These are phyloP conservation scores for Daldinia loculata DNA, from an alignment of 495 filamentous ascomycete genomes.

Conservation along the genomic window DNA sequence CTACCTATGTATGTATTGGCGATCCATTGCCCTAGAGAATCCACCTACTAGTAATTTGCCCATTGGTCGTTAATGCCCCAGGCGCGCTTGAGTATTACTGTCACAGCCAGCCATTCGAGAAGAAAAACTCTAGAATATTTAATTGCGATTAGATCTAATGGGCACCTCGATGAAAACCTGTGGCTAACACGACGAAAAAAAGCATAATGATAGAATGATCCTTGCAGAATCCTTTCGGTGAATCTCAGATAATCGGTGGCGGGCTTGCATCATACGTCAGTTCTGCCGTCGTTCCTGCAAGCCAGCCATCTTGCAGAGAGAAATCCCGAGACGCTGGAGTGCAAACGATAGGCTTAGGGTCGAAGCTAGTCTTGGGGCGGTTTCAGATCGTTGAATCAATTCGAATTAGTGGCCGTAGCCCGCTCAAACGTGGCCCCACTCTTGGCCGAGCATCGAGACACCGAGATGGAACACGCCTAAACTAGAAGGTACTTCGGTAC, in stretches of 20 bases:
- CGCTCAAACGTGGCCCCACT: neutral
- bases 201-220: constrained; percentile 2
- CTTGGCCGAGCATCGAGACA: constrained; percentile 6
- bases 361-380: constrained; percentile 11
- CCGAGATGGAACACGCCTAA: neutral
- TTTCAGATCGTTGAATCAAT: constrained; percentile 31
- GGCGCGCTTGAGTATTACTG: neutral
- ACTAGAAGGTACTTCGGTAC: neutral
- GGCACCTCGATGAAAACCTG: neutral
- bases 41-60: neutral
- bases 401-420: neutral
- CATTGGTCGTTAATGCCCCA: constrained; percentile 12
- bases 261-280: neutral
- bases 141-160: neutral
- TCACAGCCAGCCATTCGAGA: neutral
- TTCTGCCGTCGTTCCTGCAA: constrained; percentile 28
- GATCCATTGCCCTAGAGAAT: neutral
- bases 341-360: constrained; percentile 12
- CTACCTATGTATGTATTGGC: neutral
- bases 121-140: neutral
- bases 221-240: constrained; percentile 7
- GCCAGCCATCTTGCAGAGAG: constrained; percentile 34
- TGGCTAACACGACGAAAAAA: constrained; percentile 4
- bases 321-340: constrained; percentile 31
- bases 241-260: constrained; percentile 20